Conservation (phyloP, 129 eudicot genomes). For the Escallonia herrerae region DNA sequence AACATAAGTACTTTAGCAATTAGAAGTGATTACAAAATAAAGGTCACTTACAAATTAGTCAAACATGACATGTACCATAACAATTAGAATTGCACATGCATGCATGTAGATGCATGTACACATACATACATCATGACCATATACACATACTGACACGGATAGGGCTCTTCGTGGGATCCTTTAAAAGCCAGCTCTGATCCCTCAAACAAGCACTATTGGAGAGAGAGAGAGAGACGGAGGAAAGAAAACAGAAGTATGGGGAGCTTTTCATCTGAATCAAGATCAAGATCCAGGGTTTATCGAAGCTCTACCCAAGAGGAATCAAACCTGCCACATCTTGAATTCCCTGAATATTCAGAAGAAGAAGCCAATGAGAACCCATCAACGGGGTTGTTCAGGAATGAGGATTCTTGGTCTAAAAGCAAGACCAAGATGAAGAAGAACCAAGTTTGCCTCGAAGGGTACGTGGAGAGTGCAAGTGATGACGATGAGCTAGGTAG, state of each 20-base stretch:
- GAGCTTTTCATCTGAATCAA: constrained; percentile 23
- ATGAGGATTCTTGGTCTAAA: constrained; percentile 23
- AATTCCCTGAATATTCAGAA: constrained; percentile 8
- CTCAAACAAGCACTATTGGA: constrained; percentile 20
- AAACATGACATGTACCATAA: neutral
- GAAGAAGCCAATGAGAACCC: constrained; percentile 4
- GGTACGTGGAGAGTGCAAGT: constrained; percentile 33
- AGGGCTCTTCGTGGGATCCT: constrained; percentile 8
- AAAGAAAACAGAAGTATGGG: constrained; percentile 22
- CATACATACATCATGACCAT: constrained; percentile 2
- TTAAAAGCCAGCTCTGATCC: constrained; percentile 32
- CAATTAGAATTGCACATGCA: neutral
- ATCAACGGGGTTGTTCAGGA: constrained; percentile 15
- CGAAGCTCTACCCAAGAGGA: constrained; percentile 17
- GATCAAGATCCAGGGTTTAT: constrained; percentile 21
- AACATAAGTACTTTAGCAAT: no score
- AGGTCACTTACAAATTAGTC: no score
- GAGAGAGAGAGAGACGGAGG: constrained; percentile 7
- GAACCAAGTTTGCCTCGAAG: constrained; percentile 56
- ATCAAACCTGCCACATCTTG: constrained; percentile 19
- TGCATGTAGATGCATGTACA: neutral
- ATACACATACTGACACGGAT: neutral
- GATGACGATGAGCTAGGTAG: constrained; percentile 61
- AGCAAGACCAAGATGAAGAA: constrained; percentile 30
- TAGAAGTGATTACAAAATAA: no score